These are phyloP conservation scores for Cenococcum geophilum DNA, from an alignment of 495 filamentous ascomycete genomes.

Conservation along the genomic window DNA sequence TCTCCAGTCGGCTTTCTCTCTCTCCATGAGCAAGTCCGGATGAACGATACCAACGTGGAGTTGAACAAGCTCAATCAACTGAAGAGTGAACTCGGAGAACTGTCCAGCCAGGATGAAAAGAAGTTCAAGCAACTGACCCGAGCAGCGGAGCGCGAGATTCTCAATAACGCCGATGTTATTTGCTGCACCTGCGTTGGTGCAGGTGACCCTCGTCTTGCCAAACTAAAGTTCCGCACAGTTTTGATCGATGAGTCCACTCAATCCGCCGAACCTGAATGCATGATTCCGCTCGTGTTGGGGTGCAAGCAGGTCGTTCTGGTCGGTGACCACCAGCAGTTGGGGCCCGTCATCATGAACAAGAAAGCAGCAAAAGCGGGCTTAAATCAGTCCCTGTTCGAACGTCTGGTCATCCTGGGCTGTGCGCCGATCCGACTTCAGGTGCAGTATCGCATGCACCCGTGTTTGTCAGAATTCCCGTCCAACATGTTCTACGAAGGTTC, in stretches of 20 bases:
- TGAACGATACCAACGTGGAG: conserved; percentile 94
- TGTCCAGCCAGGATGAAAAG: conserved; percentile 96
- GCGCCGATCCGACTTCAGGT: conserved; percentile 91
- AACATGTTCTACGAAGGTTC: conserved; percentile 99
- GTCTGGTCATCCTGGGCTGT: conserved; percentile 87
- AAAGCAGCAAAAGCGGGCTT: conserved; percentile 96
- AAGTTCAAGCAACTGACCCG: conserved; percentile 93
- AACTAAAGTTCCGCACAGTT: conserved; percentile 97
- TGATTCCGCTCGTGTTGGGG: conserved; percentile 95
- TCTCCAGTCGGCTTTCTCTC: conserved; percentile 92
- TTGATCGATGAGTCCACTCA: conserved; percentile 98
- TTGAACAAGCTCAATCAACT: conserved; percentile 85
- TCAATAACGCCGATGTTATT: conserved; percentile 94
- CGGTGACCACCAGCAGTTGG: conserved; percentile 96
- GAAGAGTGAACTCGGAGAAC: conserved; percentile 83
- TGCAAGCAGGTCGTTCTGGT: conserved; percentile 98
- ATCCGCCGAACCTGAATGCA: conserved; percentile 97
- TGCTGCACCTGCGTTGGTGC: conserved; percentile 99
- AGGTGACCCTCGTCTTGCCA: conserved; percentile 87
- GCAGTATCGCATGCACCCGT: conserved; percentile 99
- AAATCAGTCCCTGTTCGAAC: conserved; percentile 96
- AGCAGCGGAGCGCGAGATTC: conserved; percentile 88
- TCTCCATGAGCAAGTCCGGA: conserved; percentile 91
- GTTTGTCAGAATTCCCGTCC: conserved; percentile 94
- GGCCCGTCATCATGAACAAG: conserved; percentile 99